Conservation (phyloP, 257 asterid genomes). For the Orobanche coerulescens region DNA sequence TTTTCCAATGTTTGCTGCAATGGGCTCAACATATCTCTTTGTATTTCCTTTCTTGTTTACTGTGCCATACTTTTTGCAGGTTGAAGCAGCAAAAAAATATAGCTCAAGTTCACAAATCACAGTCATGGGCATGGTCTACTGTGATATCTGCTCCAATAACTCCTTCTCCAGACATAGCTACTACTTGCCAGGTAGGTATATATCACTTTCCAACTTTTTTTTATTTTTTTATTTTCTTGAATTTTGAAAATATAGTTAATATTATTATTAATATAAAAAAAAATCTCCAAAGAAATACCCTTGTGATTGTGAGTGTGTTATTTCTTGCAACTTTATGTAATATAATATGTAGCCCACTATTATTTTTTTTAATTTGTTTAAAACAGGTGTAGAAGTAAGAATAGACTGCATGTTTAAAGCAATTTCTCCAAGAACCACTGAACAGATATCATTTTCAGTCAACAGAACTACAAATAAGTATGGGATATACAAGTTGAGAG, state of each 20-base stretch:
- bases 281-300: no score
- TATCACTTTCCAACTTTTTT: neutral
- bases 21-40: constrained; percentile 30
- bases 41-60: constrained; percentile 27
- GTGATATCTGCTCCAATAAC: constrained; percentile 86
- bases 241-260: neutral
- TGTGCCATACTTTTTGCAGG: constrained; percentile 26
- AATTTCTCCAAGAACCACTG: constrained; percentile 57
- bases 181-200: constrained; percentile 95
- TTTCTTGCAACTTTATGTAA: no score
- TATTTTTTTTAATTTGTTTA: neutral
- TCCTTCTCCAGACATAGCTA: constrained; percentile 90
- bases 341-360: no score
- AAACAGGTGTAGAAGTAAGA: constrained; percentile 69
- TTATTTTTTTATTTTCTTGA: neutral
- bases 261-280: no score
- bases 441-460: constrained; percentile 63
- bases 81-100: constrained; percentile 37
- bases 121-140: constrained; percentile 96
- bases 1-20: constrained; percentile 21
- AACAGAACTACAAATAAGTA: constrained; percentile 72
- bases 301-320: no score
- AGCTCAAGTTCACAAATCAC: constrained; percentile 51
- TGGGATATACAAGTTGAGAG: constrained; percentile 71
- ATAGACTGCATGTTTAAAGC: constrained; percentile 90